Evolutionary conservation across 1,284 basidiomycete species (phyloP).

Genomic region (Mycosarcoma mackinlayi): DNA sequence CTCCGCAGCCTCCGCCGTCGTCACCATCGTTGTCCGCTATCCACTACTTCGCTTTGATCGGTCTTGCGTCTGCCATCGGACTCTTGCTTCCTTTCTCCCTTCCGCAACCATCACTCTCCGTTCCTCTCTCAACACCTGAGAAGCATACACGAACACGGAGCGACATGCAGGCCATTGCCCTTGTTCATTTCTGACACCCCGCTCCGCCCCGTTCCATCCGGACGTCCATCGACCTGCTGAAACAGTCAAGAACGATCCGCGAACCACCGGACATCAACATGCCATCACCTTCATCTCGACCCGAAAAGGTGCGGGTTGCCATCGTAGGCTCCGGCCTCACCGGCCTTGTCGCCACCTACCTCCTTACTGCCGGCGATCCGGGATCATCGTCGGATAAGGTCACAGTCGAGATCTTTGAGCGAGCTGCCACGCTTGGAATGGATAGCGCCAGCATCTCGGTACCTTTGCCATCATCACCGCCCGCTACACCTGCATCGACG

Average conservation of each 20-base stretch:
- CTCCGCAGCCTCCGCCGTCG: no score
- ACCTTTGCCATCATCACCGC: slow-evolving; percentile 4
- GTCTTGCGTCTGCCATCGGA: no score
- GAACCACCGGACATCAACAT: background rate
- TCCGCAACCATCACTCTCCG: no score
- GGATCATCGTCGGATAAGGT: background rate
- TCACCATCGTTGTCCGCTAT: no score
- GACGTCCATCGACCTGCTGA: no score
- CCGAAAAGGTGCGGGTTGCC: slow-evolving; percentile 72
- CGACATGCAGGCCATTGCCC: background rate
- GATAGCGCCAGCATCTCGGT: slow-evolving; percentile 63
- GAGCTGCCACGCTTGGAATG: slow-evolving; percentile 57
- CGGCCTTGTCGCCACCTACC: slow-evolving; percentile 86
- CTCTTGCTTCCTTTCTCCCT: no score
- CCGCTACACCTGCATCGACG: background rate
- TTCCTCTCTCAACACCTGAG: no score
- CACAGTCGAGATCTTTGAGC: slow-evolving; percentile 58
- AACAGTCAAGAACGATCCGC: no score
- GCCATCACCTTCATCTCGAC: background rate
- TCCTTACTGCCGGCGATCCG: slow-evolving; percentile 73
- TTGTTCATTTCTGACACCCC: background rate
- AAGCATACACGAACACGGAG: no score
- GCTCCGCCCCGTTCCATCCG: no score
- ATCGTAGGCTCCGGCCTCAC: slow-evolving; percentile 89
- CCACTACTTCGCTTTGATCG: no score